These are phyloP conservation scores for Kodamaea neixiangensis DNA, from an alignment of 805 yeast species.

Conservation along the genomic window DNA sequence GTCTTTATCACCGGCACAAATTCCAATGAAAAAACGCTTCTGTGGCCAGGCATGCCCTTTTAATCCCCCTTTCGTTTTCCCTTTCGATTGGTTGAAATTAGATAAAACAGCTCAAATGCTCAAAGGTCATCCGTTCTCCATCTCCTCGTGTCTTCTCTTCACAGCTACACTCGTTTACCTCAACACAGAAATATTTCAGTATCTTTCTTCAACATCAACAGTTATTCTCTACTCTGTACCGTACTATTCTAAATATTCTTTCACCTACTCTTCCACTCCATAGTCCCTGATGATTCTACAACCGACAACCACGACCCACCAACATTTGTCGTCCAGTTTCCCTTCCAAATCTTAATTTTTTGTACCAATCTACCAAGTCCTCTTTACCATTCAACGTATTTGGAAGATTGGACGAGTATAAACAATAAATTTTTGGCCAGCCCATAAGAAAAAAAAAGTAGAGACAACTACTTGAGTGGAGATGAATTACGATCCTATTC, in stretches of 20 bases:
- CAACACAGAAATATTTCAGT: too few relatives aligned
- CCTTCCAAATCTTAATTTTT: background rate
- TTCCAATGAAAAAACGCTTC: background rate
- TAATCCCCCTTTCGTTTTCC: background rate
- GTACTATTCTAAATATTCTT: too few relatives aligned
- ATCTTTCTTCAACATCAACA: background rate
- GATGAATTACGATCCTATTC: constrained; percentile 48
- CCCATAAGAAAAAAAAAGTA: background rate
- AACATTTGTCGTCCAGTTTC: background rate
- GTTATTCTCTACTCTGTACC: too few relatives aligned
- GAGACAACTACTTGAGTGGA: background rate
- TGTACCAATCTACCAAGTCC: background rate
- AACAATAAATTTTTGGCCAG: background rate
- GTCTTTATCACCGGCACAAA: too few relatives aligned
- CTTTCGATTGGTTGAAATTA: background rate
- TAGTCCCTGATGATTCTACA: too few relatives aligned
- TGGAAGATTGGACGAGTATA: background rate
- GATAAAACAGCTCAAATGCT: background rate
- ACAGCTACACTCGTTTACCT: too few relatives aligned
- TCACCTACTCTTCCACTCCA: too few relatives aligned
- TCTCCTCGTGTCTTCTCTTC: too few relatives aligned
- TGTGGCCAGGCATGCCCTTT: background rate
- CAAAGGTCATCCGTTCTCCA: background rate
- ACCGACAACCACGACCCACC: too few relatives aligned
- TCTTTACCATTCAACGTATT: background rate